These are phyloP conservation scores for Glebionis coronaria DNA, from an alignment of 129 eudicot species.

Conservation along the genomic window DNA sequence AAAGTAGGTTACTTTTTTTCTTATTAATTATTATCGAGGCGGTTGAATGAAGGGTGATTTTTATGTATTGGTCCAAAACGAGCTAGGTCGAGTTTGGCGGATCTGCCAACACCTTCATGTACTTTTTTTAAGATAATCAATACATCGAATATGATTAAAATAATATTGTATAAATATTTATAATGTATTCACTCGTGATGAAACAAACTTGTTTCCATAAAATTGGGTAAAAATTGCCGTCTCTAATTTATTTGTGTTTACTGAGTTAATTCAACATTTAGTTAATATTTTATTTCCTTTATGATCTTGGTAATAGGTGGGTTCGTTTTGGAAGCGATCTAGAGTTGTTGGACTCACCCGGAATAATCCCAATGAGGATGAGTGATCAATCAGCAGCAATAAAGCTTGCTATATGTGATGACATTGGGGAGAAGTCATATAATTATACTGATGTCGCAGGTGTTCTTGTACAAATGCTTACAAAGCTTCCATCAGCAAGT, in stretches of 20 bases:
- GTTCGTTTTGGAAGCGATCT: constrained; percentile 88
- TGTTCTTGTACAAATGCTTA: constrained; percentile 84
- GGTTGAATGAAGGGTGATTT: too few relatives aligned
- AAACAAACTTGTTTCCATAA: too few relatives aligned
- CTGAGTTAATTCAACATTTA: neutral
- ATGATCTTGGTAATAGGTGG: constrained; percentile 65
- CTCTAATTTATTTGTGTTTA: constrained; percentile 7
- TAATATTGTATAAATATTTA: too few relatives aligned
- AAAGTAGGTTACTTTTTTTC: constrained; percentile 45
- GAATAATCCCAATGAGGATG: constrained; percentile 95
- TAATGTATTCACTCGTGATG: too few relatives aligned
- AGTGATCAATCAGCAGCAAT: constrained; percentile 97
- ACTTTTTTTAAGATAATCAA: too few relatives aligned
- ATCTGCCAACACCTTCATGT: too few relatives aligned
- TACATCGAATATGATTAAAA: too few relatives aligned
- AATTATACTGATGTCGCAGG: constrained; percentile 83
- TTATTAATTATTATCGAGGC: neutral
- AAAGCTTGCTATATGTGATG: constrained; percentile 97
- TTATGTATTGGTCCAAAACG: neutral
- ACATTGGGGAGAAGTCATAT: constrained; percentile 94
- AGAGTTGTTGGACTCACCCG: constrained; percentile 93
- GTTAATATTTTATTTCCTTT: constrained; percentile 7
- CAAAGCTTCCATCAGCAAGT: constrained; percentile 81
- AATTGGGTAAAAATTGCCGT: neutral
- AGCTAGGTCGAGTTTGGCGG: too few relatives aligned